These are phyloP conservation scores for Hortaea sp. DNA, from an alignment of 2,329 filamentous ascomycete species.

Conservation along the genomic window DNA sequence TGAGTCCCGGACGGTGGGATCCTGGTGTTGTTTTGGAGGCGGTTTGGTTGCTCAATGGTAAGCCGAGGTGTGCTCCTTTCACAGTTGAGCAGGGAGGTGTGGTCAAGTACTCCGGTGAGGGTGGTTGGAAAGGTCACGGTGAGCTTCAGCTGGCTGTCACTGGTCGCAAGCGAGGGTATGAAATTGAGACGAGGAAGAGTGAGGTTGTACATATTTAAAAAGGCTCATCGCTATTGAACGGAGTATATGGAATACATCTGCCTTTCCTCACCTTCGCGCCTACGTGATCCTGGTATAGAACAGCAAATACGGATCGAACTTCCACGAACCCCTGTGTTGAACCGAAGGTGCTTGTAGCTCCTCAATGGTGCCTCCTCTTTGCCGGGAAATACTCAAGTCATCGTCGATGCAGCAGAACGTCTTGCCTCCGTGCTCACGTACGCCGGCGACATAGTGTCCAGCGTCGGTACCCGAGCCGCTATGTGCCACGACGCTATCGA, in stretches of 20 bases:
- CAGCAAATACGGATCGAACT: not conserved
- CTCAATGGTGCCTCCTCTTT: not conserved
- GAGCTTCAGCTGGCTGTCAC: conserved; percentile 2
- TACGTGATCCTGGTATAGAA: not conserved
- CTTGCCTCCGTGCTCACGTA: conserved; percentile 14
- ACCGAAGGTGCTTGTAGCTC: not conserved
- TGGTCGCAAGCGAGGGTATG: conserved; percentile 3
- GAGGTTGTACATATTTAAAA: not conserved
- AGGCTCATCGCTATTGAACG: too few relatives aligned
- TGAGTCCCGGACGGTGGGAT: conserved; percentile 27
- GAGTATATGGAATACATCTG: too few relatives aligned
- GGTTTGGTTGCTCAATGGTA: conserved; percentile 25
- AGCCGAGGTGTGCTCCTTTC: conserved; percentile 15
- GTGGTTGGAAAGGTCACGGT: not conserved
- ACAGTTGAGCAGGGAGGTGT: conserved; percentile 16
- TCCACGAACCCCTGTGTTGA: not conserved
- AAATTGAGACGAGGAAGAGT: conserved; percentile 3
- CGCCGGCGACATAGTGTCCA: conserved; percentile 14
- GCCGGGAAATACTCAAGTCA: not conserved
- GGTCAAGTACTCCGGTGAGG: conserved; percentile 1
- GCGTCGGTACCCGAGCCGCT: conserved; percentile 3
- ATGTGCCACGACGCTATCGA: conserved; percentile 12
- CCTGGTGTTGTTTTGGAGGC: conserved; percentile 26
- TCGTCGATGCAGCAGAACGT: conserved; percentile 2
- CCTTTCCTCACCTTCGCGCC: too few relatives aligned